Conservation (phyloP, 306 rosid genomes). For the Citrullus mucosospermus region DNA sequence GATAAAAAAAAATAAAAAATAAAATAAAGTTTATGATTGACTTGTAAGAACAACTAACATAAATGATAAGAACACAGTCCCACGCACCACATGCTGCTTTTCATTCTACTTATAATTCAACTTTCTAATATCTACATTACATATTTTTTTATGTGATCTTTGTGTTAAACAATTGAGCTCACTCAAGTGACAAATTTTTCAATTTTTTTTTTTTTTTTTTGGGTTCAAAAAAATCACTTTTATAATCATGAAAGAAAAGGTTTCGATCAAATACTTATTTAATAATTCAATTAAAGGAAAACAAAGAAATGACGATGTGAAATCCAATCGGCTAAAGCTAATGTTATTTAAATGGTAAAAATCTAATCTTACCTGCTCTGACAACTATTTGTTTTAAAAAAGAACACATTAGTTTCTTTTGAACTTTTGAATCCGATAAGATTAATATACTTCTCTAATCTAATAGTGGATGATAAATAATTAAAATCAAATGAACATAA, state of each 20-base stretch:
- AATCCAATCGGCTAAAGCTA: too few relatives aligned
- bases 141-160: too few relatives aligned
- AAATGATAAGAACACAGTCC: not conserved
- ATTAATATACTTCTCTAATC: not conserved
- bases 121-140: not conserved
- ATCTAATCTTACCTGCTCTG: not conserved
- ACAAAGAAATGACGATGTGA: too few relatives aligned
- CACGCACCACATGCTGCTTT: not conserved
- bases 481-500: not conserved
- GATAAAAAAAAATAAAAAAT: too few relatives aligned
- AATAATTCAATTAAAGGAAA: too few relatives aligned
- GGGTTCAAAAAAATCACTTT: too few relatives aligned
- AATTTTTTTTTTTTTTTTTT: too few relatives aligned
- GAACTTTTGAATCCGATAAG: not conserved
- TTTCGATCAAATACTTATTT: too few relatives aligned
- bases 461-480: not conserved
- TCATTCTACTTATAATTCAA: not conserved
- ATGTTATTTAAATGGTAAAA: too few relatives aligned
- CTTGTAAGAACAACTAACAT: not conserved
- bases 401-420: not conserved
- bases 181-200: too few relatives aligned
- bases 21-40: not conserved
- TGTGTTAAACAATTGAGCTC: too few relatives aligned
- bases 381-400: not conserved
- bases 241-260: too few relatives aligned